Base-by-base conservation (phyloP, 1,284 basidiomycete species). In the Termitomyces sp. region DNA sequence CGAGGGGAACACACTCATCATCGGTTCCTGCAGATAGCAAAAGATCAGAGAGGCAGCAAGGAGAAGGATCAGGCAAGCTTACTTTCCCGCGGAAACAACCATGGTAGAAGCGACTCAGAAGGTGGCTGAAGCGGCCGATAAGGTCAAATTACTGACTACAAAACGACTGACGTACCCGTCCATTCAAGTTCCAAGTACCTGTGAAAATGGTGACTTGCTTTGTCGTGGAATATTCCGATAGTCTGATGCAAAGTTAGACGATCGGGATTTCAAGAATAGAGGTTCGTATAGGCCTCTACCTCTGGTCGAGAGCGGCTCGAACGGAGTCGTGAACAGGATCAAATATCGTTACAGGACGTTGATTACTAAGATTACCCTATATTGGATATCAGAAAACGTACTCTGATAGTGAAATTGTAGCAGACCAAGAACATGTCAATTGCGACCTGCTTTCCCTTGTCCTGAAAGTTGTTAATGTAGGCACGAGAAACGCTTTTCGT, bases 401-500 rank as follows among this genome's bases (percentile, higher is more conserved):
- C 28, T 41, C 40, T 14, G 18, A 35, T 5, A 9, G 21, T 28
- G 35, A 8, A 39, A 38, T 44, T 46, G 18, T 53, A 45, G 67
- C 83, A 50, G 54, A 93, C 93, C 58, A 99, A 76, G 60, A 99
- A 88, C 79, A 93, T 88, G 65, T 99, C 97, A 57, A 99, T 98
- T 0, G 95, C 92, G 16, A 81, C 73, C 64, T 99, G 97, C 68
- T 99, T 99, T 41, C 80, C 84, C 68, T 92, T 93, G 68, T 99
- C 97, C 61, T 96, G 91, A 67, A 99, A 98, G 66, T 98, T 98
- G 68, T 96, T 97, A 68, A 98, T 97, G 65, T 98, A 98, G 51
- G 96, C 94, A 53, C 94, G 81, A 13, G 84, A 88, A 18, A 97
- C 92, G 63, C 93, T 96, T 69, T 99, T 99, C 1, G 94, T 97